Base-by-base conservation (phyloP, 73 alveolate genomes). In the Diophrys sp. region DNA sequence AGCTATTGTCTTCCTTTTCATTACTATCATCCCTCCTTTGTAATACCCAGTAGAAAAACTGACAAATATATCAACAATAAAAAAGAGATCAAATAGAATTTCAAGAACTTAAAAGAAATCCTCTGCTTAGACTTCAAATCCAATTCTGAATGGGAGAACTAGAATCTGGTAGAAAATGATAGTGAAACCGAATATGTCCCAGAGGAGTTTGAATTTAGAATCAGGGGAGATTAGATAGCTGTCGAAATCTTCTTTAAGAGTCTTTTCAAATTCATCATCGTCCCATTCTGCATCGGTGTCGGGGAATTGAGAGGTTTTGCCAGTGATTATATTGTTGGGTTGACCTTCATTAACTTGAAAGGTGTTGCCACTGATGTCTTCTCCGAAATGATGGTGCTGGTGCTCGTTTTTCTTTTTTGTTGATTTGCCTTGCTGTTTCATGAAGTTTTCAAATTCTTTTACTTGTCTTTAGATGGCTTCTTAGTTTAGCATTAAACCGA, bases 61-160 rank as follows among this genome's bases (percentile, higher is more conserved):
- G 1, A 68, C 56, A 2, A 68, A n/a, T 68, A 68, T 68, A 68
- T 68, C 75, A 44, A 68, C 24, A 27, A 68, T n/a, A 68, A 68
- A 68, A 24, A 68, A 68, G 23, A 68, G 75, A n/a, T 68, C 75
- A 23, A 29, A n/a, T 1, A 29, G 2, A 1, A 28, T 31, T 29
- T 68, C 75, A 2, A 28, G 5, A 18, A 68, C 44, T 29, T 26
- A 25, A 11, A 68, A 28, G 26, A 2, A 25, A 28, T 1, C 2
- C 1, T 44, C 5, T 2, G 31, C 23, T 2, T 29, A n/a, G 5
- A 14, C 5, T 2, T 25, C 34, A 28, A 68, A 68, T 1, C 56
- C 23, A 29, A 68, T 24, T 31, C 1, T 2, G 31, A 23, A 68
- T 2, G 75, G 75, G 27, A 25, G 11, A 18, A 68, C 1, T 18